Percentiles rank a stretch among this genome's conserved stretches.
Evolutionary conservation across 163 green algal genomes (phyloP).

Genomic region (Chloromonas sp.): DNA sequence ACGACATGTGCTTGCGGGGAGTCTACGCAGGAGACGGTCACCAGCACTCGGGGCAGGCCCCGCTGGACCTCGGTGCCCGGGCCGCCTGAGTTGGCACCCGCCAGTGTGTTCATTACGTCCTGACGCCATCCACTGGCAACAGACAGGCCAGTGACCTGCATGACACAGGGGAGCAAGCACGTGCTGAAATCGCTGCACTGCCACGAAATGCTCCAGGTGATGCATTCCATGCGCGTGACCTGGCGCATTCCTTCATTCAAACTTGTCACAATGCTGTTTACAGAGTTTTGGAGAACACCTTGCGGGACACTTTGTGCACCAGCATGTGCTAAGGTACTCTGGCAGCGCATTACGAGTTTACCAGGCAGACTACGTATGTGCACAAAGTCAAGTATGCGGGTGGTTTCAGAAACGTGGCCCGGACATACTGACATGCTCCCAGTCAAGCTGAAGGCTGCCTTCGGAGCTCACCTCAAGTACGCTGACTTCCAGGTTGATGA

Average conservation of each 20-base stretch:
- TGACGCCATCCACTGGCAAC: slow-evolving; percentile 21
- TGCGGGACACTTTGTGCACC: too few species aligned
- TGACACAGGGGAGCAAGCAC: background rate
- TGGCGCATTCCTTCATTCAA: background rate
- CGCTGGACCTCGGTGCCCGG: slow-evolving; percentile 5
- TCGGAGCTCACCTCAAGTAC: slow-evolving; percentile 28
- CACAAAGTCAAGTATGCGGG: too few species aligned
- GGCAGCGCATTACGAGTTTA: too few species aligned
- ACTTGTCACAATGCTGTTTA: background rate
- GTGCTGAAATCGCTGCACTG: background rate
- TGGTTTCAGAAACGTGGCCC: too few species aligned
- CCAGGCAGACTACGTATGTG: too few species aligned
- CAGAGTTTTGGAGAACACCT: too few species aligned
- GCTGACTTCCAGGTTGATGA: slow-evolving; percentile 37
- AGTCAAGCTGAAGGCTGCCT: too few species aligned
- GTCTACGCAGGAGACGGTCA: slow-evolving; percentile 1
- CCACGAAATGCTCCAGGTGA: background rate
- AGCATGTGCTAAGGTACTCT: too few species aligned
- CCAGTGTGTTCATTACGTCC: slow-evolving; percentile 16
- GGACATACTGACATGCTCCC: too few species aligned
- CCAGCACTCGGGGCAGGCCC: slow-evolving; percentile 17
- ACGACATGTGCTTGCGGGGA: slow-evolving; percentile 7
- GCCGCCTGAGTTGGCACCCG: background rate
- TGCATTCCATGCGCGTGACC: background rate
- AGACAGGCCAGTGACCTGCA: slow-evolving; percentile 16